These are phyloP conservation scores for Desmodesmus armatus DNA, from an alignment of 139 green algal genomes.

Conservation along the genomic window DNA sequence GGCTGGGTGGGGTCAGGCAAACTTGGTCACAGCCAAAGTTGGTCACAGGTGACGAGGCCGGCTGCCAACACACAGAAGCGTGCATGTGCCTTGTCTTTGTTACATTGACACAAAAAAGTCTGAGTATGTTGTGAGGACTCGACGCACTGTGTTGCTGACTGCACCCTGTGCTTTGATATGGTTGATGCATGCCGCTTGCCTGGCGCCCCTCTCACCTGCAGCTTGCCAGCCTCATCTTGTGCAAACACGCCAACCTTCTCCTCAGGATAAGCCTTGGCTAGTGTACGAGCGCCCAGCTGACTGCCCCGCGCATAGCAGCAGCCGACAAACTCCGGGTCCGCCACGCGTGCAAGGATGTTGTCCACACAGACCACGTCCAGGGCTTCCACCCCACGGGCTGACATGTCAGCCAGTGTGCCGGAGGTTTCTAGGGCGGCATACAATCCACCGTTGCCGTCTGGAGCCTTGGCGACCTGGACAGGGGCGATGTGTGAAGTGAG, in stretches of 20 bases:
- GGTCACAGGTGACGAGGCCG: no score
- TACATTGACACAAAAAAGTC: neutral
- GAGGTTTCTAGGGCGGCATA: constrained; percentile 83
- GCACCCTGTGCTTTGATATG: no score
- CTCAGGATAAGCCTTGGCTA: constrained; percentile 81
- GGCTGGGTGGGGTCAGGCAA: no score
- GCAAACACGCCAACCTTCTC: constrained; percentile 85
- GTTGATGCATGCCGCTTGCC: no score
- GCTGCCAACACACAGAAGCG: neutral
- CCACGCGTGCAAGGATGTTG: constrained; percentile 86
- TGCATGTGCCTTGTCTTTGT: no score
- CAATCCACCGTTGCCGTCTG: constrained; percentile 97
- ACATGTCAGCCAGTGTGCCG: constrained; percentile 78
- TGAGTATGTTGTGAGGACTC: no score
- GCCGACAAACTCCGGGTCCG: constrained; percentile 87
- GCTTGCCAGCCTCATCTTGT: neutral
- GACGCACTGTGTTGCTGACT: no score
- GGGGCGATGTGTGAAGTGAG: neutral
- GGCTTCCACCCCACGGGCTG: constrained; percentile 74
- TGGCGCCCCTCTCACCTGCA: constrained; percentile 31
- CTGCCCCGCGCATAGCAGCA: constrained; percentile 66
- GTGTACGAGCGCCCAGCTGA: constrained; percentile 70
- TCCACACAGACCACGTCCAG: constrained; percentile 93
- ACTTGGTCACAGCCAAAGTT: no score
- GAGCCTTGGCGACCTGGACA: constrained; percentile 76